These are phyloP conservation scores for Lactarius vividus DNA, from an alignment of 768 basidiomycete species.

Conservation along the genomic window DNA sequence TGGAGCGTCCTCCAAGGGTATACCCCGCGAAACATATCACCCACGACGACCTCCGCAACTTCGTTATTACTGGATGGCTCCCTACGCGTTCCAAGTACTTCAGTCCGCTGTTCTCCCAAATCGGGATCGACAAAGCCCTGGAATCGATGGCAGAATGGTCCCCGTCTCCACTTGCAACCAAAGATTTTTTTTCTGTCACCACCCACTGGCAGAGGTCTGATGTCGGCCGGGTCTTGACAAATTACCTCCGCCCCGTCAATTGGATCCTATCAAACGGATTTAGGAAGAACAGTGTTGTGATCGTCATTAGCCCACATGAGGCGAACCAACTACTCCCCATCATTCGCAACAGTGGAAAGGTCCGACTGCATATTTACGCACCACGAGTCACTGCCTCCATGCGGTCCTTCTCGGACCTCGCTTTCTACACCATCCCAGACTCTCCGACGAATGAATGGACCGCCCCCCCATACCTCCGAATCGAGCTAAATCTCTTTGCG, in stretches of 20 bases:
- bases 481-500: background rate
- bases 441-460: background rate
- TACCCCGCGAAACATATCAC: background rate
- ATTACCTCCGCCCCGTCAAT: constrained; percentile 20
- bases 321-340: constrained; percentile 14
- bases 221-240: background rate
- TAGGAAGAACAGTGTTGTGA: background rate
- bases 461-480: background rate
- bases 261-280: background rate
- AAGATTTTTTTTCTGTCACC: too few species aligned
- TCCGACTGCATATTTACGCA: too few species aligned
- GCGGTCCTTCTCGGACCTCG: too few species aligned
- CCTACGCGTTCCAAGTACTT: background rate
- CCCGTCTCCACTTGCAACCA: too few species aligned
- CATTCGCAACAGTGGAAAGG: constrained; percentile 12
- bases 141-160: background rate
- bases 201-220: background rate
- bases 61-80: background rate
- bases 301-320: constrained; percentile 4
- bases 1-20: background rate
- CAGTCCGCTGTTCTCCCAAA: background rate
- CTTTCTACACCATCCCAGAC: too few species aligned
- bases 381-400: too few species aligned
- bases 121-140: background rate
- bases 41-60: background rate